Evolutionary conservation across 768 basidiomycete species (phyloP).

Genomic region (Ephemerocybe angulata): DNA sequence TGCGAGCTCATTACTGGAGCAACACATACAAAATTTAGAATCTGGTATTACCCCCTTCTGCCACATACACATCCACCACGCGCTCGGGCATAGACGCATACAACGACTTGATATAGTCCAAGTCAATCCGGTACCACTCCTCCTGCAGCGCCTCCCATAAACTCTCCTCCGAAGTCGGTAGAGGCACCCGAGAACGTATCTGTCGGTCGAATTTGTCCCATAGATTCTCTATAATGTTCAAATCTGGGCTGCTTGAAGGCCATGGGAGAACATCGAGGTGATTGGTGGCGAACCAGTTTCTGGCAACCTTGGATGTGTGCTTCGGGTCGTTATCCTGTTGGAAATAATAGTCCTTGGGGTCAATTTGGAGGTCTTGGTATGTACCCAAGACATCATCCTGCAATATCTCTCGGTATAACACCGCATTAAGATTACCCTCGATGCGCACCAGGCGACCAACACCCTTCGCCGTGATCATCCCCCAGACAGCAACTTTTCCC

Average conservation of each 20-base stretch:
- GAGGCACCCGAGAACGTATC: conserved; percentile 13
- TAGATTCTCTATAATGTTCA: conserved; percentile 31
- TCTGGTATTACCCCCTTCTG: neutral
- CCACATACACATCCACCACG: neutral
- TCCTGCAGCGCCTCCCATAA: conserved; percentile 18
- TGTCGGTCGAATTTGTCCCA: conserved; percentile 25
- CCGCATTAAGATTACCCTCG: conserved; percentile 26
- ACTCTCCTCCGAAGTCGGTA: conserved; percentile 17
- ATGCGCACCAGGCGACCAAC: conserved; percentile 24
- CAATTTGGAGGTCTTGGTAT: conserved; percentile 18
- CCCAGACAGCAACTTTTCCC: conserved; percentile 16
- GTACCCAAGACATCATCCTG: conserved; percentile 23
- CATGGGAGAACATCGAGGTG: conserved; percentile 23
- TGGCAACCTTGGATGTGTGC: conserved; percentile 24
- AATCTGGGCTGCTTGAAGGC: conserved; percentile 29
- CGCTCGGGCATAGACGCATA: neutral
- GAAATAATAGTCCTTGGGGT: conserved; percentile 16
- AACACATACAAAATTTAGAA: neutral
- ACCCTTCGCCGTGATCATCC: conserved; percentile 24
- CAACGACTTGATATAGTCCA: neutral
- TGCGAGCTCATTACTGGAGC: neutral
- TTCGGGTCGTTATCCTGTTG: conserved; percentile 34
- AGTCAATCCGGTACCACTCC: neutral
- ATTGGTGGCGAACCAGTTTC: conserved; percentile 24
- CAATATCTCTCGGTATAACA: conserved; percentile 24